Base-by-base conservation (phyloP, 139 green algal species). In the Chlorella ohadii region DNA sequence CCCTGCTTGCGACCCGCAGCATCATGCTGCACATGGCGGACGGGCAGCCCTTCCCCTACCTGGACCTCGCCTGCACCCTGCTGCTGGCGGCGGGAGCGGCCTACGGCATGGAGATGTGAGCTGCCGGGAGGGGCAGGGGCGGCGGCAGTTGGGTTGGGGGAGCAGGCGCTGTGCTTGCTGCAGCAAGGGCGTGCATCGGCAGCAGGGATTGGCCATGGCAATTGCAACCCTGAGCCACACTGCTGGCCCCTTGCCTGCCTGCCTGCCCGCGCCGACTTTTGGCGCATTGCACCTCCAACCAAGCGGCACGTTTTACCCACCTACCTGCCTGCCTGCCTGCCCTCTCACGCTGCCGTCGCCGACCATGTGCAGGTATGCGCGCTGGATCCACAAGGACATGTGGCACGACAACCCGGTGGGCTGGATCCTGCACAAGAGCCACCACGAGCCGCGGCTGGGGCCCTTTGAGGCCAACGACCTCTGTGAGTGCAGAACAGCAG, bases 401-500 rank as follows among this genome's bases (percentile, higher is more conserved):
- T 99, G 97, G 97, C 97, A 99, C 85, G 97, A 98, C 65, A 94
- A 91, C 44, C 27, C 90, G 36, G 76, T 89, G 4, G 94, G 94
- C 33, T 98, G 95, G 94, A 81, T 87, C 27, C 87, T 98, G 74
- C 96, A 98, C 90, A 97, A 98, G 88, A 94, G 85, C 20, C 97
- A 99, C 88, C 97, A 99, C 85, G 88, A 93, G 84, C 94, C 96
- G 23, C 89, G 97, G 34, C 22, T 68, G 55, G 97, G 97, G 0
- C 90, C 96, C 3, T 99, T 99, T 85, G 97, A 99, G 91, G 90
- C 87, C 56, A 99, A 99, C 82, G 97, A 99, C 87, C 90, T 99
- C 11, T 99, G 51, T 59, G 51, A 59, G 51, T 59, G 51, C 9
- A 59, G 11, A 13, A 20, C 11, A 6, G 7, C n/a, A n/a, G n/a